Evolutionary conservation across 352 stramenopile species (phyloP), one percentile per base, ranked within the genome.

Genomic region (Phytopythium aichiense): DNA sequence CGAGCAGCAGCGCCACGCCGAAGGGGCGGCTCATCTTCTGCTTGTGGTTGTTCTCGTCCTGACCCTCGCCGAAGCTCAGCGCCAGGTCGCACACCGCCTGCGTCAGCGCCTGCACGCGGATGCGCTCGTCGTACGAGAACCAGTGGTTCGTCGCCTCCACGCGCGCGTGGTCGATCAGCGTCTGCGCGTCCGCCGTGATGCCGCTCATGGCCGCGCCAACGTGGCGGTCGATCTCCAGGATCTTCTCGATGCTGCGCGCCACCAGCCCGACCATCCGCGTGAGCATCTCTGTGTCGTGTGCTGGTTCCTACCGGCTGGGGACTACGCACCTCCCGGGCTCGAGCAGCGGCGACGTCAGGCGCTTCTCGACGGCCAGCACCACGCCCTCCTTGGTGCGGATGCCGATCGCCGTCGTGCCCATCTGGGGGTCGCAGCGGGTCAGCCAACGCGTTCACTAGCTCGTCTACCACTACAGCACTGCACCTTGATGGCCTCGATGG

Each of bases 1-100:
- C 97, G 31, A 99, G 84, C 55, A 99, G 86, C 58, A 99, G 84
- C 15, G 97, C 97, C 1, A 99, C 98, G 58, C 98, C 98, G 70
- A 99, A 99, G 13, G 98, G 98, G 61, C 98, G 91, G 50, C 91
- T 95, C 97, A 99, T 99, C 72, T 99, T 99, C 64, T 94, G 85
- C 65, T 97, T 97, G 78, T 98, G 93, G 61, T 97, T 97, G 79
- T 98, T 97, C 56, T 96, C 84, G 57, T 94, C 84, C 63, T 82
- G 89, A 67, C 88, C 91, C 65, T 97, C 88, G 51, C 91, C 90
- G 56, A 97, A 99, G 68, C 91, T 98, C 56, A 99, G 86, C 53
- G 96, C 97, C 55, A 99, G 76, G 74, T 99, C 98, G 74, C 97
- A 99, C 60, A 99, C 92, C 53, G 95, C 93, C 79, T 99, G 98